Evolutionary conservation across 2,329 filamentous ascomycete species (phyloP).

Genomic region (Cordyceps fumosorosea): DNA sequence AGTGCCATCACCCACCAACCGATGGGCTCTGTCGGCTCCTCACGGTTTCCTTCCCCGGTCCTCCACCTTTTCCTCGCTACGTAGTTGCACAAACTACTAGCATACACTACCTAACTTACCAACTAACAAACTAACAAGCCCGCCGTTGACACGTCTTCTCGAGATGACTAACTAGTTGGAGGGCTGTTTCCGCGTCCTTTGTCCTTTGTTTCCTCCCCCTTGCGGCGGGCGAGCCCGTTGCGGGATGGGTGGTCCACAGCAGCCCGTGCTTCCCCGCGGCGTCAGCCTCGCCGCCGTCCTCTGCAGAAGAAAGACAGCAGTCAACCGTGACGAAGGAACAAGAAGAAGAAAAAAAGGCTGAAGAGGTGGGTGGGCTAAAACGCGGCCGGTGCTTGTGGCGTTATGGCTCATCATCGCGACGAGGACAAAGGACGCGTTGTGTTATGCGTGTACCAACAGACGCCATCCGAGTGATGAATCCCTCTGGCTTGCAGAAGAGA

Average conservation of each 20-base stretch:
- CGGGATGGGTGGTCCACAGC: not conserved
- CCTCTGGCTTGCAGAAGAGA: no score
- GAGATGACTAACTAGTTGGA: not conserved
- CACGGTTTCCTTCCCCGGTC: not conserved
- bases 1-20: not conserved
- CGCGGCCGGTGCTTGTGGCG: no score
- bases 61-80: not conserved
- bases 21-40: not conserved
- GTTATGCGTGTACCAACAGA: no score
- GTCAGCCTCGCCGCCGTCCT: constrained; percentile 1
- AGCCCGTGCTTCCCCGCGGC: not conserved
- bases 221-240: not conserved
- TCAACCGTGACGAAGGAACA: not conserved
- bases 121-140: not conserved
- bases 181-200: constrained; percentile 1
- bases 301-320: not conserved
- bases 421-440: no score
- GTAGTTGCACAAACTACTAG: not conserved
- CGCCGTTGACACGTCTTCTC: not conserved
- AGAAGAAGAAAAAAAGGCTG: not conserved
- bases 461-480: no score
- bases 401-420: no score
- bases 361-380: no score
- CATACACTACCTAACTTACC: not conserved
- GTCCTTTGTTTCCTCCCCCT: not conserved